Conservation (phyloP, 805 yeast genomes). For the Zygoascus biomembranicola region DNA sequence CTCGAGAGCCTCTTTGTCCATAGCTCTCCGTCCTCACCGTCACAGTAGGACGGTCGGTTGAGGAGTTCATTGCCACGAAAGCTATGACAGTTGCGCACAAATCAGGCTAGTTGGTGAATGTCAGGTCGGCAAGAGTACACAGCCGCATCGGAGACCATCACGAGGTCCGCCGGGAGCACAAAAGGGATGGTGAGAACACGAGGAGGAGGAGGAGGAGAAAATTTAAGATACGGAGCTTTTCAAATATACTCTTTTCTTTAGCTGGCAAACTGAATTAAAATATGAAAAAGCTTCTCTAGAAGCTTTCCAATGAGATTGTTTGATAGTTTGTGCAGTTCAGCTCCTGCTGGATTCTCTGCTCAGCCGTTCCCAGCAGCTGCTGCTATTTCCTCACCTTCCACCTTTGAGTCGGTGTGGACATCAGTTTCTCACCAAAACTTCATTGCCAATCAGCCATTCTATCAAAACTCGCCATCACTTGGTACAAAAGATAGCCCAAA, state of each 20-base stretch:
- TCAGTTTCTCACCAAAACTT: no score
- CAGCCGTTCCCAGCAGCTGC: background rate
- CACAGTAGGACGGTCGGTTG: background rate
- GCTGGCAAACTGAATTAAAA: no score
- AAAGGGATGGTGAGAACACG: no score
- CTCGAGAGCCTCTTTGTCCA: background rate
- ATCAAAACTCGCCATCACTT: background rate
- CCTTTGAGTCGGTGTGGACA: no score
- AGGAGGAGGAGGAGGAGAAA: background rate
- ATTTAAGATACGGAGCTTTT: no score
- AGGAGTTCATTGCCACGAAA: background rate
- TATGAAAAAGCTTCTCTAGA: no score
- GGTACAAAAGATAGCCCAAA: conserved; percentile 15
- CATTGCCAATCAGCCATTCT: background rate
- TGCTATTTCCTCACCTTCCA: no score
- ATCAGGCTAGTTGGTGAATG: background rate
- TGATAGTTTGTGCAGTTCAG: no score
- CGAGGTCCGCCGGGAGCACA: no score
- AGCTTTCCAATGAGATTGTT: no score
- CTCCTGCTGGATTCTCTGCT: no score
- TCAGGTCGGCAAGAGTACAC: background rate
- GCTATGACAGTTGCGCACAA: background rate
- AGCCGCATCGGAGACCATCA: background rate
- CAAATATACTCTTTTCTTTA: no score
- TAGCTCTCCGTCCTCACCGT: background rate